Conservation (phyloP, 352 stramenopile genomes). For the Pythium coloratum region DNA sequence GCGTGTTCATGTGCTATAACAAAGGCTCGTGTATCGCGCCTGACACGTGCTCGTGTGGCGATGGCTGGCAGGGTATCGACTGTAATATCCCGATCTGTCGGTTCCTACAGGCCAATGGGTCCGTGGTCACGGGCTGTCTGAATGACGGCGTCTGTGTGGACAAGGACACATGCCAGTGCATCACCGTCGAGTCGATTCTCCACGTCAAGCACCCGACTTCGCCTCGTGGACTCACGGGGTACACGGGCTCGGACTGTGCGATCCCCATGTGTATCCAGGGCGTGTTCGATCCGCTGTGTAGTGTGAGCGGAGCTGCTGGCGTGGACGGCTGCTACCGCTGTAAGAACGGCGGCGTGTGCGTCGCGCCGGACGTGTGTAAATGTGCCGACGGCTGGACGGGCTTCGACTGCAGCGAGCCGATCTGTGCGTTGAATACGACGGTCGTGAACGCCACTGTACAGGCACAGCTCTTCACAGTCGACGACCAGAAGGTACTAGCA, state of each 20-base stretch:
- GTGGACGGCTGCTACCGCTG: slow-evolving; percentile 94
- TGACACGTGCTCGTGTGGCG: slow-evolving; percentile 90
- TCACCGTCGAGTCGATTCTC: slow-evolving; percentile 86
- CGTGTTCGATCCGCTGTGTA: slow-evolving; percentile 92
- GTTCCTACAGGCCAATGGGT: slow-evolving; percentile 60
- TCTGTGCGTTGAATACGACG: slow-evolving; percentile 78
- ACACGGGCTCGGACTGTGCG: slow-evolving; percentile 91
- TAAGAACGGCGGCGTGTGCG: slow-evolving; percentile 92
- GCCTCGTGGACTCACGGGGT: slow-evolving; percentile 89
- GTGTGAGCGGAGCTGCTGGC: slow-evolving; percentile 30
- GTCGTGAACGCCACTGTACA: slow-evolving; percentile 57
- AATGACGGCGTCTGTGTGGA: slow-evolving; percentile 92
- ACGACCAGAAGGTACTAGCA: slow-evolving; percentile 88
- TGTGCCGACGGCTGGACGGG: slow-evolving; percentile 93
- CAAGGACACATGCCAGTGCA: slow-evolving; percentile 93
- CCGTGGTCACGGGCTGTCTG: slow-evolving; percentile 79
- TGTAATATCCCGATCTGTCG: slow-evolving; percentile 94
- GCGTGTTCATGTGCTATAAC: slow-evolving; percentile 95
- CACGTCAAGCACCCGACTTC: slow-evolving; percentile 69
- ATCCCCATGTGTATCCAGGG: slow-evolving; percentile 96
- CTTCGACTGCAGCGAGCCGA: slow-evolving; percentile 92
- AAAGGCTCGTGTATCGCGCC: slow-evolving; percentile 90
- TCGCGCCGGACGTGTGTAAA: slow-evolving; percentile 87
- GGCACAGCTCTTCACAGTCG: slow-evolving; percentile 92
- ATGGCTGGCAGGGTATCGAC: slow-evolving; percentile 93